phyloP scores from a whole-genome alignment of 176 grass and related monocot species.

The Typha latifolia region DNA sequence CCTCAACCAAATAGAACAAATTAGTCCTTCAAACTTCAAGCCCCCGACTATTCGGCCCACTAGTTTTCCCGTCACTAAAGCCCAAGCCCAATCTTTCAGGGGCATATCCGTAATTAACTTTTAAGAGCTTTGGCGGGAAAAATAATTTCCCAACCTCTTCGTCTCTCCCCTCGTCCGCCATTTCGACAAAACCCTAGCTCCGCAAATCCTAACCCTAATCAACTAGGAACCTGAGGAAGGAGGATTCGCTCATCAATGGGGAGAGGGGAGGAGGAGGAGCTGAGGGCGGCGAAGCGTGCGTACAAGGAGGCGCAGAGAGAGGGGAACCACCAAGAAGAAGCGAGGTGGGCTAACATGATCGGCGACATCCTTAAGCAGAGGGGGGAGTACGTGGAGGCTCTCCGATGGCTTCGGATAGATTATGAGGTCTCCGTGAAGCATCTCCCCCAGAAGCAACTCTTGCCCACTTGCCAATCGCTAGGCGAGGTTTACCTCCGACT shows the following conservation, averaged over 20 bases:
- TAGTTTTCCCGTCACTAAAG: too few relatives aligned
- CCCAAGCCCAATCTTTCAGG: too few relatives aligned
- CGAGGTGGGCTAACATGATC: conserved; percentile 80
- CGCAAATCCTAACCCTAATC: conserved; percentile 23
- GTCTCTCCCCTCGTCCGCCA: not conserved
- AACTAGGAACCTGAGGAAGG: conserved; percentile 21
- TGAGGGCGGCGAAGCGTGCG: conserved; percentile 49
- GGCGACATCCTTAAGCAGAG: conserved; percentile 80
- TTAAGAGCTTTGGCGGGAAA: not conserved
- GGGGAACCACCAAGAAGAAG: conserved; percentile 75
- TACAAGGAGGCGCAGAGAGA: conserved; percentile 46
- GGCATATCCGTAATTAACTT: too few relatives aligned
- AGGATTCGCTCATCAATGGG: conserved; percentile 7
- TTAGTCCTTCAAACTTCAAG: too few relatives aligned
- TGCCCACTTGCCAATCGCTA: conserved; percentile 76
- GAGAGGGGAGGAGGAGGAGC: conserved; percentile 56
- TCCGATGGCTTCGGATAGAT: conserved; percentile 60
- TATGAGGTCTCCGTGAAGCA: conserved; percentile 66
- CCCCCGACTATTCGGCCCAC: too few relatives aligned
- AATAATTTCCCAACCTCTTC: not conserved
- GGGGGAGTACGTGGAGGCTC: conserved; percentile 75
- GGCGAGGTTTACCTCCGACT: conserved; percentile 85
- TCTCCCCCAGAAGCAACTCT: conserved; percentile 69
- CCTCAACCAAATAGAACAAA: too few relatives aligned
- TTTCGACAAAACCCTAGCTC: not conserved